Evolutionary conservation across 2,329 filamentous ascomycete genomes (phyloP).

Genomic region (Cladosporium halotolerans): DNA sequence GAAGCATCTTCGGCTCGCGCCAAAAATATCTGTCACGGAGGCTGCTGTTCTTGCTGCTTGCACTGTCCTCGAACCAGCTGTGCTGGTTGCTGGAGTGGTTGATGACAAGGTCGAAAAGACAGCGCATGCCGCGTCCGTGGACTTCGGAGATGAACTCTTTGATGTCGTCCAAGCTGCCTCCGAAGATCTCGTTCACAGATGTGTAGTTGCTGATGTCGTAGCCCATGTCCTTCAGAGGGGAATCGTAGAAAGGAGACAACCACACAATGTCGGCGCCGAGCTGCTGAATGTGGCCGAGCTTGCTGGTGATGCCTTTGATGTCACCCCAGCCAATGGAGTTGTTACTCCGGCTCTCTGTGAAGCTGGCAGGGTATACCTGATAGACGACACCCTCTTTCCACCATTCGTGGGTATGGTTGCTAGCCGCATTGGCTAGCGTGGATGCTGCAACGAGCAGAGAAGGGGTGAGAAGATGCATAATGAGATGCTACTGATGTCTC

Average conservation of each 20-base stretch:
- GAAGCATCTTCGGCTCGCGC: slow-evolving; percentile 27
- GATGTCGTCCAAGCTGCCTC: slow-evolving; percentile 61
- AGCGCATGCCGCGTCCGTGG: slow-evolving; percentile 57
- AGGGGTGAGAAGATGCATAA: not conserved
- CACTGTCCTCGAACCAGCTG: slow-evolving; percentile 63
- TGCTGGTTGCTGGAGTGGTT: slow-evolving; percentile 67
- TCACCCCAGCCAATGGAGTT: slow-evolving; percentile 55
- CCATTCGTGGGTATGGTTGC: slow-evolving; percentile 25
- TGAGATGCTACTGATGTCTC: not conserved
- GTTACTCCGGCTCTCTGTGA: slow-evolving; percentile 35
- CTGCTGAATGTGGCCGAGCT: slow-evolving; percentile 53
- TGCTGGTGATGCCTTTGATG: slow-evolving; percentile 53
- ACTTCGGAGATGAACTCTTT: slow-evolving; percentile 54
- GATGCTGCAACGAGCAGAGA: slow-evolving; percentile 1
- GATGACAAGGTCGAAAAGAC: slow-evolving; percentile 67
- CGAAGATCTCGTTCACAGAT: slow-evolving; percentile 57
- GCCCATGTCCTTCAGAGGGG: slow-evolving; percentile 60
- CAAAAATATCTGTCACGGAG: slow-evolving; percentile 54
- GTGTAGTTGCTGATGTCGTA: slow-evolving; percentile 64
- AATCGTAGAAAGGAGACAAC: slow-evolving; percentile 59
- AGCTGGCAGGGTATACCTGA: slow-evolving; percentile 38
- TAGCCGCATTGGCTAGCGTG: not conserved
- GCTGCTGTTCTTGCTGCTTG: slow-evolving; percentile 53
- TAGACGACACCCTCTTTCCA: slow-evolving; percentile 43
- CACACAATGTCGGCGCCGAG: slow-evolving; percentile 59